Evolutionary conservation across 1,139 yeast species (phyloP), one percentile per base, ranked within the genome.

Genomic region (Pneumocystis sp.): DNA sequence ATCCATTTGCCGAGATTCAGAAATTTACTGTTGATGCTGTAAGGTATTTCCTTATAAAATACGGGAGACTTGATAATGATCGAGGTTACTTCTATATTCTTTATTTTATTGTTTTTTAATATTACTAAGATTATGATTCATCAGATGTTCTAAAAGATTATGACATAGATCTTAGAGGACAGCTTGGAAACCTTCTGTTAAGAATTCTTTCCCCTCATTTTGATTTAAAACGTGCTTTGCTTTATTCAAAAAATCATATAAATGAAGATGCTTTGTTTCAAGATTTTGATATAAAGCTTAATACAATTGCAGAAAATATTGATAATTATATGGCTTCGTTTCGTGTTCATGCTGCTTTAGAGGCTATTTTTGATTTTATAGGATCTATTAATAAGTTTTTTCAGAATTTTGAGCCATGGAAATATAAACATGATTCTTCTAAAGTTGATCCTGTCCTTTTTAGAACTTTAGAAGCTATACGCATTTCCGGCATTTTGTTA

Each of bases 1-100:
- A 95, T 72, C 98, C 99, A 0, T 73, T 86, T 31, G 81, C 78
- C 21, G 80, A 86, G 35, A 78, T 72, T 61, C 86, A 86, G 71
- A 96, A 81, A 25, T 97, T 91, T 64, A 61, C 67, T 63, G 40
- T 63, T 60, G 61, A 68, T 64, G 3, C 61, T 64, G 64, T 63
- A 37, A 29, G 70, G 50, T 39, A 67, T 63, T 67, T 66, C 25
- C 63, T 67, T 44, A 62, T 67, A 65, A 64, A 64, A 17, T 63
- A 64, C 34, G 68, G 68, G 17, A 62, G 67, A 44, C 61, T 67
- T 19, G 66, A 64, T 56, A 60, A 59, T 25, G 68, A 67, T 45
- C 61, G 64, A 8, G 21, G 61, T 42, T 2, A 21, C 6, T 29
- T 39, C 7, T 59, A 59, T 39, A 31, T 10, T 59, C 31, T 59